Evolutionary conservation across 164 flowering plant genomes (phyloP), one percentile per base, ranked within the genome.

Genomic region (Tinospora cordifolia): DNA sequence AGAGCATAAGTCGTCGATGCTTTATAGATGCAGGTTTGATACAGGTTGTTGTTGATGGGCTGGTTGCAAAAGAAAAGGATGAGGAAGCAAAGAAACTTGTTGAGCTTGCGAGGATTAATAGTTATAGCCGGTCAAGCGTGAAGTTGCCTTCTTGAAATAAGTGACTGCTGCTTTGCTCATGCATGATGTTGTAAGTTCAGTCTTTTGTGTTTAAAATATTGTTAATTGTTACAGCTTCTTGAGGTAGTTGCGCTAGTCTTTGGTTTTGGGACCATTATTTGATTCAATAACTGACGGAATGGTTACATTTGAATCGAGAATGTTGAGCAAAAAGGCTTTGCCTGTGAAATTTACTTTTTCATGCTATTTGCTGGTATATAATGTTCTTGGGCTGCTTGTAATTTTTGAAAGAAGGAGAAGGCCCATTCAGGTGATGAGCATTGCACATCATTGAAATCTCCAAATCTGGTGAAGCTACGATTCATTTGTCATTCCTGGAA

Each of bases 31-130:
- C 5, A 21, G 69, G 59, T 15, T 2, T 78, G n/a, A 30, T 87
- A 74, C 85, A 85, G 71, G 49, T 2, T n/a, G 84, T 79, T 58
- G 86, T 85, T 12, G 83, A 85, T 75, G 75, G 76, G 11, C 69
- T 85, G 75, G 81, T 79, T 17, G 74, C 75, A 67, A 80, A 64
- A 27, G 76, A 78, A 1, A 81, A 74, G 73, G 57, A 71, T 25
- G 79, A 75, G 38, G 81, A 83, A 51, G 86, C 86, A 0, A 67
- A 80, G 69, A 46, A 72, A 74, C 79, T 87, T 71, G 79, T 83
- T 62, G 71, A 73, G 69, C 72, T 84, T 13, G 81, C 77, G 24
- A 72, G 75, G 65, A 10, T 38, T 7, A 65, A 65, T 34, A 26
- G 57, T 27, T 69, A 74, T 49, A 4, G 19, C 21, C 15, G 27